Evolutionary conservation across 306 rosid genomes (phyloP), one percentile per base, ranked within the genome.

Genomic region (Sesbania bispinosa): DNA sequence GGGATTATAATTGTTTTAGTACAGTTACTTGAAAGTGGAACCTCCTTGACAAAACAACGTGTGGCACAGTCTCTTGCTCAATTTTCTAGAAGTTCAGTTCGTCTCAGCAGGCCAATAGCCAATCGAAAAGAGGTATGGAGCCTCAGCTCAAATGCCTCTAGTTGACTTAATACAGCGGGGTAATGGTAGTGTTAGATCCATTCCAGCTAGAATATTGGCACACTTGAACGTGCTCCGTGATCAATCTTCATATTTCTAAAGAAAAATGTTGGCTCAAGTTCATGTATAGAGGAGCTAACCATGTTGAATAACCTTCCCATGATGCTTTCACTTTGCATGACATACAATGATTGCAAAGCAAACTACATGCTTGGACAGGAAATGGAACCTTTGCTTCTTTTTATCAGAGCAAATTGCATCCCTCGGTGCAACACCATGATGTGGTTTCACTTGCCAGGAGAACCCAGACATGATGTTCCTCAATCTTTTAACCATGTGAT

Each of bases 91-190:
- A 87, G 85, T 78, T 87, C 97, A 11, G 9, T 42, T 24, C 1
- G 7, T 21, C 83, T 87, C 74, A 85, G 85, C 83, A 73, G 52
- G 82, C 36, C 84, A 2, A 24, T 81, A 61, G 74, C 84, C 11
- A 86, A 74, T 77, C 86, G 21, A 8, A 86, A 79, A 63, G 89
- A 63, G 7, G 64, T 92, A 84, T 80, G 97, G 97, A 79, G 27
- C 73, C 13, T 75, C 79, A 27, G 97, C 96, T 70, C 93, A 84
- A 74, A 89, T 83, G 89, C 79, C 92, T 70, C 77, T 92, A 32
- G 93, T 92, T 58, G 97, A 92, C 80, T 80, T 92, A 35, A 89
- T 96, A 47, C 96, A 92, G 69, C 67, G 92, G 10, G 90, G 93
- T 81, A 86, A 39, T 59, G 86, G 90, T 13, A 73, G 71, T 55